phyloP scores from a whole-genome alignment of 345 rosid species.

The Hypericum androsaemum region DNA sequence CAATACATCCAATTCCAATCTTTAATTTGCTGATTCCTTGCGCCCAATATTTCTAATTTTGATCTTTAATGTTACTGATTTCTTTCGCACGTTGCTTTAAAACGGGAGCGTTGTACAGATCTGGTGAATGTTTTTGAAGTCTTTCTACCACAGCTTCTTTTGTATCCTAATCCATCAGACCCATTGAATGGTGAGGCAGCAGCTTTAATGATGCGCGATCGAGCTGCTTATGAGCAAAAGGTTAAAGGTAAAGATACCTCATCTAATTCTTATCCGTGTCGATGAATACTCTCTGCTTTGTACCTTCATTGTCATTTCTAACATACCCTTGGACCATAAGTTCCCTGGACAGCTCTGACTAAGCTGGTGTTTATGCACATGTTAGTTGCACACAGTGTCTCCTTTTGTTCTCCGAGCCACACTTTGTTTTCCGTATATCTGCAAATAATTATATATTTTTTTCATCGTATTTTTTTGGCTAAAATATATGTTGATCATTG shows the following conservation, averaged over 20 bases:
- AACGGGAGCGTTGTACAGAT: conserved; percentile 15
- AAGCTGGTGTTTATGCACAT: too few species aligned
- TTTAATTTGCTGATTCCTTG: conserved; percentile 8
- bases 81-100: not conserved
- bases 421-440: too few species aligned
- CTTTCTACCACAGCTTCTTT: conserved; percentile 31
- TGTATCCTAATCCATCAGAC: conserved; percentile 33
- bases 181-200: conserved; percentile 35
- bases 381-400: too few species aligned
- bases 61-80: not conserved
- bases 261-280: too few species aligned
- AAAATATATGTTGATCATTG: too few species aligned
- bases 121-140: conserved; percentile 30
- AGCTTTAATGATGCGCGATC: conserved; percentile 30
- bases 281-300: too few species aligned
- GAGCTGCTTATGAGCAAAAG: conserved; percentile 22
- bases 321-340: too few species aligned
- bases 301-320: too few species aligned
- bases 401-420: too few species aligned
- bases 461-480: too few species aligned
- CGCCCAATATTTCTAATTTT: not conserved
- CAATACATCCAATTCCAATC: conserved; percentile 6
- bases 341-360: too few species aligned
- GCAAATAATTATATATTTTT: too few species aligned
- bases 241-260: conserved; percentile 22